phyloP scores from a whole-genome alignment of 139 green algal species.

The Coelastrella sp. region DNA sequence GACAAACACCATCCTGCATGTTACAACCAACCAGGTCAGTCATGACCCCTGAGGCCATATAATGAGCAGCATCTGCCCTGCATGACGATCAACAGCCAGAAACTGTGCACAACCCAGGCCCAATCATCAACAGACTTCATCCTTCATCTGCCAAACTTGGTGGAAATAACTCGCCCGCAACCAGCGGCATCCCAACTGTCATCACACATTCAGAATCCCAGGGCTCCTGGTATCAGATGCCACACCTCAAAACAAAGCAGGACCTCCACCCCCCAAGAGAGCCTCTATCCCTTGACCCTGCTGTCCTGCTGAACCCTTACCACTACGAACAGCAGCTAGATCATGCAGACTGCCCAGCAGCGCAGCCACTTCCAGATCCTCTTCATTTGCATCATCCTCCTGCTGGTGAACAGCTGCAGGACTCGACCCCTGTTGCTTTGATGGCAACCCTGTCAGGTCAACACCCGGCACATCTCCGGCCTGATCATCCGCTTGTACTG shows the following conservation, averaged over 20 bases:
- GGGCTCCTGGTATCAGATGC: not conserved
- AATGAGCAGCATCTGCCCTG: too few relatives aligned
- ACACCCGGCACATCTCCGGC: not conserved
- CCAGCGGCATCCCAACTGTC: not conserved
- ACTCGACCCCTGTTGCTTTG: not conserved
- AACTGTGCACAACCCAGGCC: too few relatives aligned
- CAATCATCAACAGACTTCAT: too few relatives aligned
- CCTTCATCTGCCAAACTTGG: too few relatives aligned
- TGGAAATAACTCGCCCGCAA: not conserved
- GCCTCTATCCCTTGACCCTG: not conserved
- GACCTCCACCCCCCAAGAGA: not conserved
- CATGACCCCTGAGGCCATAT: too few relatives aligned
- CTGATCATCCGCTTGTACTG: not conserved
- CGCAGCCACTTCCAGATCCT: constrained; percentile 15
- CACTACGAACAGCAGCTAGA: not conserved
- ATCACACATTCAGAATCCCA: not conserved
- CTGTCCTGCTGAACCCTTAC: not conserved
- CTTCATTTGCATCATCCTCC: not conserved
- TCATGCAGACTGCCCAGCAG: constrained; percentile 40
- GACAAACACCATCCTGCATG: too few relatives aligned
- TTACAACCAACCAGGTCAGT: too few relatives aligned
- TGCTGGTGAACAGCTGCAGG: not conserved
- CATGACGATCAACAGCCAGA: too few relatives aligned
- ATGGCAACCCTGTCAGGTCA: not conserved
- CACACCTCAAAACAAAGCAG: not conserved